Conservation (phyloP, 179 eudicot species). For the Heliamphora pulchella region DNA sequence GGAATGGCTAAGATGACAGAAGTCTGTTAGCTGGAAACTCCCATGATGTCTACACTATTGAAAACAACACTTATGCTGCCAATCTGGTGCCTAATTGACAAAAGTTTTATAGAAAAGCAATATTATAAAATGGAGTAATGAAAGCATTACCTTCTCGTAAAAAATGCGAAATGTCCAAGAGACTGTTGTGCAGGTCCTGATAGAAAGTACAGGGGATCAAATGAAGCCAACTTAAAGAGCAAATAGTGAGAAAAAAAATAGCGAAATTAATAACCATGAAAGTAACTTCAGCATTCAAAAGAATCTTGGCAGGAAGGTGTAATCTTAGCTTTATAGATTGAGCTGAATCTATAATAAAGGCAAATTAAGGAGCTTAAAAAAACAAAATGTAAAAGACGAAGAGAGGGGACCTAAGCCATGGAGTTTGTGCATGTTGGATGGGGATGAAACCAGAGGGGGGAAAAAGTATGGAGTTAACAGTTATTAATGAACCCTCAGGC, state of each 20-base stretch:
- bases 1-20: background rate
- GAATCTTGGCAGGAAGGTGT: background rate
- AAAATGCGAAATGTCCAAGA: slow-evolving; percentile 95
- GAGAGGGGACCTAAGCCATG: background rate
- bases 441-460: too few species aligned
- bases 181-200: slow-evolving; percentile 95
- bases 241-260: background rate
- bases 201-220: slow-evolving; percentile 1
- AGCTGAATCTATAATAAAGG: background rate
- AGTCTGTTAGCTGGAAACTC: background rate
- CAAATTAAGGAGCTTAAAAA: background rate
- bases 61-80: background rate
- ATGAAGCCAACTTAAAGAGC: background rate
- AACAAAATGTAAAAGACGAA: background rate
- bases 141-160: slow-evolving; percentile 77
- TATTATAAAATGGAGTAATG: background rate
- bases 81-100: background rate
- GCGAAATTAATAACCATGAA: background rate
- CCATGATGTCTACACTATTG: background rate
- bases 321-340: background rate
- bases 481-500: background rate
- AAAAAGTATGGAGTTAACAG: too few species aligned
- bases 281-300: background rate
- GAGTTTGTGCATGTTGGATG: background rate
- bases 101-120: background rate